Percentiles rank a stretch among this genome's conserved stretches.
These are phyloP conservation scores for Ceratobasidium sp. DNA, from an alignment of 1,284 basidiomycete species.

Conservation along the genomic window DNA sequence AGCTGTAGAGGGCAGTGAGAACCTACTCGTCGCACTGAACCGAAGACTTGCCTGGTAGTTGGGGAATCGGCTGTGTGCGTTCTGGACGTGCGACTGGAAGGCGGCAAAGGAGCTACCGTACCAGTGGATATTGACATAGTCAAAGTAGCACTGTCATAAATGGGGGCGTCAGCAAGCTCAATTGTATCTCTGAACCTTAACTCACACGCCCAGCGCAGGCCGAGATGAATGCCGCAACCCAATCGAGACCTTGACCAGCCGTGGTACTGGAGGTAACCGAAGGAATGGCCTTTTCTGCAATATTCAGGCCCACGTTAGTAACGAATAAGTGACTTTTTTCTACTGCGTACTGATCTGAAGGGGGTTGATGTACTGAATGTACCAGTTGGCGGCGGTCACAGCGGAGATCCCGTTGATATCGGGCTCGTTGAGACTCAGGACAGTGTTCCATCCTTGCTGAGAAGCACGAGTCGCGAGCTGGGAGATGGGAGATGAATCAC, in stretches of 20 bases:
- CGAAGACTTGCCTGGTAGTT: constrained; percentile 6
- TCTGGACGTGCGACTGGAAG: constrained; percentile 33
- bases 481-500: constrained; percentile 21
- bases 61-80: constrained; percentile 35
- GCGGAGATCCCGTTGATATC: constrained; percentile 33
- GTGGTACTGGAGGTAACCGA: constrained; percentile 20
- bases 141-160: constrained; percentile 22
- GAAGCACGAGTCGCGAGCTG: constrained; percentile 33
- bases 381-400: constrained; percentile 20
- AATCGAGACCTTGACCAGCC: constrained; percentile 34
- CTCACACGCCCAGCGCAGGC: constrained; percentile 27
- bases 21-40: too few relatives aligned
- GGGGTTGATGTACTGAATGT: constrained; percentile 36
- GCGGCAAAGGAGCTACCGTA: constrained; percentile 31
- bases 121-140: constrained; percentile 38
- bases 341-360: constrained; percentile 20
- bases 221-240: constrained; percentile 31
- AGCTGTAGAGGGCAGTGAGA: not conserved
- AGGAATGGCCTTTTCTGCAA: constrained; percentile 29
- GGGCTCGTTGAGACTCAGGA: constrained; percentile 36
- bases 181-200: not conserved
- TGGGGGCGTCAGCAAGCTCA: not conserved
- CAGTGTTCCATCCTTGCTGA: constrained; percentile 33
- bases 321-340: not conserved
- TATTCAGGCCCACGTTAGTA: not conserved